Percentiles rank a stretch among this genome's conserved stretches.
These are phyloP conservation scores for Quercus glauca DNA, from an alignment of 306 rosid genomes.

Conservation along the genomic window DNA sequence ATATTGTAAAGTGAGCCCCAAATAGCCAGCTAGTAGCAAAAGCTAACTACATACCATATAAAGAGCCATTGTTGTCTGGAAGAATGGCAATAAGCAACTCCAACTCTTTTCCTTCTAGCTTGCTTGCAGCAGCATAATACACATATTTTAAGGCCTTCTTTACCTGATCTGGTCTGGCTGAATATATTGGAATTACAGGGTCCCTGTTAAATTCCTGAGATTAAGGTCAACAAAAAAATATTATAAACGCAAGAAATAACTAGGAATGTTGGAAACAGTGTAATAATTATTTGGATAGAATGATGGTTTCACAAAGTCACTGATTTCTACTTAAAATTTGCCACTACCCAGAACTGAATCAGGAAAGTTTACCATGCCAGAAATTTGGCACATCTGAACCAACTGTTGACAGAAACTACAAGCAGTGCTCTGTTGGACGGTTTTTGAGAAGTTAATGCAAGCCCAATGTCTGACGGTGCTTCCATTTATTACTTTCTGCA, in stretches of 20 bases:
- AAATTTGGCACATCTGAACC: slow-evolving; percentile 58
- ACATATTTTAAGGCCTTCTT: slow-evolving; percentile 47
- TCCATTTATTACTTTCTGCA: slow-evolving; percentile 59
- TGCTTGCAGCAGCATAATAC: slow-evolving; percentile 35
- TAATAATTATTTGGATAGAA: not conserved
- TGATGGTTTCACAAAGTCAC: not conserved
- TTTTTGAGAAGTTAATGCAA: slow-evolving; percentile 52
- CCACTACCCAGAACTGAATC: not conserved
- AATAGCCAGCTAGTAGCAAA: not conserved
- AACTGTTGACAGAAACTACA: slow-evolving; percentile 53
- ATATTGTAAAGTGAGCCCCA: not conserved
- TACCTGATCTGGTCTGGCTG: slow-evolving; percentile 47
- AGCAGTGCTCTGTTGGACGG: slow-evolving; percentile 46
- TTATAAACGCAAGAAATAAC: not conserved
- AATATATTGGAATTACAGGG: slow-evolving; percentile 37
- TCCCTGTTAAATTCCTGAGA: slow-evolving; percentile 40
- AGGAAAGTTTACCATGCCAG: slow-evolving; percentile 52
- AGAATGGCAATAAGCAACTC: slow-evolving; percentile 51
- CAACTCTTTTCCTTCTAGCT: slow-evolving; percentile 44
- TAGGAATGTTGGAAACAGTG: no score
- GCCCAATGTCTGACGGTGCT: slow-evolving; percentile 50
- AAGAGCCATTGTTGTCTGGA: slow-evolving; percentile 51
- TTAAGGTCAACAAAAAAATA: not conserved
- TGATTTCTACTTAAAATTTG: not conserved
- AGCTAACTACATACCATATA: slow-evolving; percentile 35